Conservation (phyloP, 495 filamentous ascomycete genomes). For the Aspergillus funiculosus region DNA sequence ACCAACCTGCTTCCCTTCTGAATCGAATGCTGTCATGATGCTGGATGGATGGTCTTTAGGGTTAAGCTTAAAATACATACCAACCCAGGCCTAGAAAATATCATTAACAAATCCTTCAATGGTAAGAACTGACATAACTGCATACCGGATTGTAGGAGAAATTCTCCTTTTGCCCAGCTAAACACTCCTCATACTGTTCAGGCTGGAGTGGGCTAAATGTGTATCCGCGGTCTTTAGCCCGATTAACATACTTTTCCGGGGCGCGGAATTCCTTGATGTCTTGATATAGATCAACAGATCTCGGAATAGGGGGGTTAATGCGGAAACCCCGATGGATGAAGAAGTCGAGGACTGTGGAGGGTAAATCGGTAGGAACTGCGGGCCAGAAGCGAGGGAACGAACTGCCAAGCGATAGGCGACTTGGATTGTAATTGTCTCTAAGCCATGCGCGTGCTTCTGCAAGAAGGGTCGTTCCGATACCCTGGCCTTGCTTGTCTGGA, state of each 20-base stretch:
- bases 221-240: conserved; percentile 31
- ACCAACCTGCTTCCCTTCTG: conserved; percentile 37
- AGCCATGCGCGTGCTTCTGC: conserved; percentile 30
- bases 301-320: conserved; percentile 22
- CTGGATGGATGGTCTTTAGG: conserved; percentile 36
- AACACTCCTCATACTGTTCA: conserved; percentile 38
- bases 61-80: conserved; percentile 38
- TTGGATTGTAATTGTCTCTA: conserved; percentile 18
- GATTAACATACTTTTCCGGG: conserved; percentile 31
- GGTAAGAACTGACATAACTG: not conserved
- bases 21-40: conserved; percentile 43
- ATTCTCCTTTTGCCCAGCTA: conserved; percentile 41
- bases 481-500: conserved; percentile 32
- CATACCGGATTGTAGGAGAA: conserved; percentile 38
- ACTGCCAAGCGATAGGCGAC: conserved; percentile 36
- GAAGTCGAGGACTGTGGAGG: conserved; percentile 32
- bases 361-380: conserved; percentile 39
- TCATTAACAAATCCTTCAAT: not conserved
- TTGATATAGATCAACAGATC: conserved; percentile 41
- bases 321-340: conserved; percentile 43
- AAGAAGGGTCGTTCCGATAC: conserved; percentile 42
- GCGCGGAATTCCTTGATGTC: conserved; percentile 35
- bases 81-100: conserved; percentile 41
- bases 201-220: conserved; percentile 37
- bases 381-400: conserved; percentile 47